Evolutionary conservation across 139 green algal genomes (phyloP).

Genomic region (Asterochloris erici): DNA sequence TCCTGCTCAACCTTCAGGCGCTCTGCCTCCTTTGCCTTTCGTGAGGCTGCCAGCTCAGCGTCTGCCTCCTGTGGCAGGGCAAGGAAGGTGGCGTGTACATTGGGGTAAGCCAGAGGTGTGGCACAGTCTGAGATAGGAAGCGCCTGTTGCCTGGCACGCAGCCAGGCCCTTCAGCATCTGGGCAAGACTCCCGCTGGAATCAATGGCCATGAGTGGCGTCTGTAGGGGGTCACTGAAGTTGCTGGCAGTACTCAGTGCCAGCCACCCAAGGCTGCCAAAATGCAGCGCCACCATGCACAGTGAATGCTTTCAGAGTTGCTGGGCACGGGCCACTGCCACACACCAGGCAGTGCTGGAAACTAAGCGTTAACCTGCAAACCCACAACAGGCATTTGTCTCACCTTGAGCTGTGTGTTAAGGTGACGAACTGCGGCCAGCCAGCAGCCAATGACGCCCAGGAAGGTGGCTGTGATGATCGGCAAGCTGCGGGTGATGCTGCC

Average conservation of each 20-base stretch:
- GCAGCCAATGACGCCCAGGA: slow-evolving; percentile 43
- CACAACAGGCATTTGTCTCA: not conserved
- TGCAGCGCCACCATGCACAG: not conserved
- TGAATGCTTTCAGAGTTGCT: not conserved
- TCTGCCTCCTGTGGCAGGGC: slow-evolving; percentile 6
- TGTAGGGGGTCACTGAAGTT: not conserved
- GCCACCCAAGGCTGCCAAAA: not conserved
- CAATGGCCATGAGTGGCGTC: not conserved
- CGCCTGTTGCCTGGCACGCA: not conserved
- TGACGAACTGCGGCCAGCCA: slow-evolving; percentile 52
- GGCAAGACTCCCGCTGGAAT: not conserved
- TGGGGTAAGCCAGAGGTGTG: not conserved
- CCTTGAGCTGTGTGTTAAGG: slow-evolving; percentile 36
- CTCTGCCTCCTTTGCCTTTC: slow-evolving; percentile 8
- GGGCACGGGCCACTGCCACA: not conserved
- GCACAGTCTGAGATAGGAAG: not conserved
- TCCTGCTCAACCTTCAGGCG: not conserved
- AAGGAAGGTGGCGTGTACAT: not conserved
- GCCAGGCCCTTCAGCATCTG: not conserved
- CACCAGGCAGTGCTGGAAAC: not conserved
- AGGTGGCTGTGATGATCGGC: slow-evolving; percentile 47
- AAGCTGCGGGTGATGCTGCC: slow-evolving; percentile 53
- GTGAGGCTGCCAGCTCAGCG: not conserved
- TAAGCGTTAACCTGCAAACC: not conserved
- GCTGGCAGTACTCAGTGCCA: not conserved